These are phyloP conservation scores for Penicillium thymicola DNA, from an alignment of 2,329 filamentous ascomycete genomes.

Conservation along the genomic window DNA sequence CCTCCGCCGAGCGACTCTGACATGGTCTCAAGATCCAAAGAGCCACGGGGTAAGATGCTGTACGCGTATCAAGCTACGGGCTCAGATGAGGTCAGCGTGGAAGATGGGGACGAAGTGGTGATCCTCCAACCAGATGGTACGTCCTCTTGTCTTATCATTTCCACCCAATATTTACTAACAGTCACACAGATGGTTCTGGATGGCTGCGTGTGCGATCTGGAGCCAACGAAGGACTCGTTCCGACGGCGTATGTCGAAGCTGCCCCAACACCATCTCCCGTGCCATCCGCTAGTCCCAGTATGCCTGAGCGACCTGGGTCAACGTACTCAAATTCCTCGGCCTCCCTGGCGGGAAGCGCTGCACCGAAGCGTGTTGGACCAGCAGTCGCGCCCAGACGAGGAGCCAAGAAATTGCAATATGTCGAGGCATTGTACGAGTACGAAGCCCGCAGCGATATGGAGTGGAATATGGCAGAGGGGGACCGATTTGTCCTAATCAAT, in stretches of 20 bases:
- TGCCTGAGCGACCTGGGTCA: slow-evolving; percentile 62
- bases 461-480: slow-evolving; percentile 86
- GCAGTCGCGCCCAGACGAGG: slow-evolving; percentile 86
- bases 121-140: slow-evolving; percentile 86
- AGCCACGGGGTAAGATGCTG: slow-evolving; percentile 80
- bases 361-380: slow-evolving; percentile 78
- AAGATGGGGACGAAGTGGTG: slow-evolving; percentile 72
- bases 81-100: slow-evolving; percentile 75
- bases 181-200: slow-evolving; percentile 71
- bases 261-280: slow-evolving; percentile 48
- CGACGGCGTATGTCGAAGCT: slow-evolving; percentile 77
- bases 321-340: slow-evolving; percentile 75
- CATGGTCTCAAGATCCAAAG: slow-evolving; percentile 36
- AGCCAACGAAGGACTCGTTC: slow-evolving; percentile 75
- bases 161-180: slow-evolving; percentile 9
- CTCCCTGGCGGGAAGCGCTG: slow-evolving; percentile 58
- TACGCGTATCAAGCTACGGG: slow-evolving; percentile 80
- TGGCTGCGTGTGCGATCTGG: slow-evolving; percentile 83
- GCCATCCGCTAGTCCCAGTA: slow-evolving; percentile 28
- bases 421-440: slow-evolving; percentile 91
- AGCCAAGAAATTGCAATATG: slow-evolving; percentile 90
- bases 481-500: slow-evolving; percentile 84
- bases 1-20: slow-evolving; percentile 50
- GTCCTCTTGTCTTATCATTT: slow-evolving; percentile 30
- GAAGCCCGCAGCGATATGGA: slow-evolving; percentile 79